Evolutionary conservation across 2,329 filamentous ascomycete genomes (phyloP).

Genomic region (Fusarium sp.): DNA sequence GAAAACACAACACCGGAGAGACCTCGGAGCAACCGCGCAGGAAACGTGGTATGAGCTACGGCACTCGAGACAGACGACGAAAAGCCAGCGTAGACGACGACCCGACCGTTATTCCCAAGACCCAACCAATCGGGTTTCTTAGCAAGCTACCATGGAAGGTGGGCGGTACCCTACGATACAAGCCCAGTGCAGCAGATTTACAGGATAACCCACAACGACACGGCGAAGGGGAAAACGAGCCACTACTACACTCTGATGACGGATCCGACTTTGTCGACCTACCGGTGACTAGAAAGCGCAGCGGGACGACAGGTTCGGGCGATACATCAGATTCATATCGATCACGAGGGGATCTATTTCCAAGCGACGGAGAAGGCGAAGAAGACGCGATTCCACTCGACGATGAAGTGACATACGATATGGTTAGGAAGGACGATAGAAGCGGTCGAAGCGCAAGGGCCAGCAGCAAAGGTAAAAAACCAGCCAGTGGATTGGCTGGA

Average conservation of each 20-base stretch:
- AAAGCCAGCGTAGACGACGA: conserved; percentile 72
- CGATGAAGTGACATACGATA: conserved; percentile 89
- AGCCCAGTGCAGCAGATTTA: conserved; percentile 90
- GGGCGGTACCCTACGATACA: conserved; percentile 86
- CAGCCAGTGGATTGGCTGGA: conserved; percentile 53
- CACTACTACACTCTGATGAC: conserved; percentile 69
- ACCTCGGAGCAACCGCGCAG: conserved; percentile 75
- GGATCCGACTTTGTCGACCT: conserved; percentile 51
- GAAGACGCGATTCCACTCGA: conserved; percentile 94
- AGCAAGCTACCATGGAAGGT: conserved; percentile 88
- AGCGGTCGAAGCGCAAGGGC: conserved; percentile 70
- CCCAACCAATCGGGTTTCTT: conserved; percentile 87
- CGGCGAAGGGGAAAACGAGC: conserved; percentile 73
- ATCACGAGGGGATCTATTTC: conserved; percentile 90
- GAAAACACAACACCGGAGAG: conserved; percentile 54
- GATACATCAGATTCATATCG: conserved; percentile 89
- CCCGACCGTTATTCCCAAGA: conserved; percentile 91
- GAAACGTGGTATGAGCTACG: conserved; percentile 92
- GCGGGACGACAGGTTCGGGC: conserved; percentile 83
- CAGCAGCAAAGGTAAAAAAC: conserved; percentile 73
- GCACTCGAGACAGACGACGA: conserved; percentile 72
- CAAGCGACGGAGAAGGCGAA: conserved; percentile 86
- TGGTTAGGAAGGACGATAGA: conserved; percentile 83
- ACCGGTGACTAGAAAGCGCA: conserved; percentile 69
- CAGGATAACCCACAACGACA: conserved; percentile 83